These are phyloP conservation scores for Puccinia sorghi DNA, from an alignment of 1,284 basidiomycete genomes.

Conservation along the genomic window DNA sequence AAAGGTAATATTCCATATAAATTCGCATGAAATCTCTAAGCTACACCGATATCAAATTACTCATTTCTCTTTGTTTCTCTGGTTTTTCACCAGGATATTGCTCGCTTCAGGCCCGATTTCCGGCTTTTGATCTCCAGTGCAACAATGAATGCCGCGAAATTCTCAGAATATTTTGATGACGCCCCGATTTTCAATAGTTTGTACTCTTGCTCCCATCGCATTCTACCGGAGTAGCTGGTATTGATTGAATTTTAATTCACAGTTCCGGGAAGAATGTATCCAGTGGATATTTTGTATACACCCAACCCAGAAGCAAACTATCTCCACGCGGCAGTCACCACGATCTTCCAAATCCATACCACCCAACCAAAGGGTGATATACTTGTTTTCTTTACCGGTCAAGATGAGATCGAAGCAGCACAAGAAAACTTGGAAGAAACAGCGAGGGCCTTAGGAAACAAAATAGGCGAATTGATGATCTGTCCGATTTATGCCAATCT, in stretches of 20 bases:
- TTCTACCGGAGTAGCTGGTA: background rate
- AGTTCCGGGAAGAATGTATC: conserved; percentile 96
- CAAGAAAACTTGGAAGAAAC: conserved; percentile 91
- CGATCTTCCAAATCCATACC: conserved; percentile 98
- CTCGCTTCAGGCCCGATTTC: conserved; percentile 90
- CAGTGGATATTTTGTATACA: conserved; percentile 98
- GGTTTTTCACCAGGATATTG: conserved; percentile 72
- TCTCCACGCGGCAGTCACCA: conserved; percentile 96
- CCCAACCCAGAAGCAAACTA: conserved; percentile 98
- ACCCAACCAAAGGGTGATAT: conserved; percentile 99
- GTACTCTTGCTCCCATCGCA: conserved; percentile 54
- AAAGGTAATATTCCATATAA: conserved; percentile 67
- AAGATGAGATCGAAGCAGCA: conserved; percentile 98
- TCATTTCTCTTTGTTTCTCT: background rate
- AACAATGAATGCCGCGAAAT: conserved; percentile 95
- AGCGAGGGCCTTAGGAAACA: conserved; percentile 88
- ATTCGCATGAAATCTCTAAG: background rate
- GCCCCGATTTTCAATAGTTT: conserved; percentile 88
- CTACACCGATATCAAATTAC: background rate
- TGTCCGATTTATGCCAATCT: conserved; percentile 98
- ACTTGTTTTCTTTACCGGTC: conserved; percentile 96
- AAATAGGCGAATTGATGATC: conserved; percentile 88
- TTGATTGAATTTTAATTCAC: conserved; percentile 12
- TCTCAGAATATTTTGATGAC: conserved; percentile 90
- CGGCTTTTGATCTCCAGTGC: conserved; percentile 88